A percentile compares a stretch with the other conserved stretches of the same genome.
phyloP scores from a whole-genome alignment of 768 basidiomycete species.

The Rhodotorula sphaerocarpa region DNA sequence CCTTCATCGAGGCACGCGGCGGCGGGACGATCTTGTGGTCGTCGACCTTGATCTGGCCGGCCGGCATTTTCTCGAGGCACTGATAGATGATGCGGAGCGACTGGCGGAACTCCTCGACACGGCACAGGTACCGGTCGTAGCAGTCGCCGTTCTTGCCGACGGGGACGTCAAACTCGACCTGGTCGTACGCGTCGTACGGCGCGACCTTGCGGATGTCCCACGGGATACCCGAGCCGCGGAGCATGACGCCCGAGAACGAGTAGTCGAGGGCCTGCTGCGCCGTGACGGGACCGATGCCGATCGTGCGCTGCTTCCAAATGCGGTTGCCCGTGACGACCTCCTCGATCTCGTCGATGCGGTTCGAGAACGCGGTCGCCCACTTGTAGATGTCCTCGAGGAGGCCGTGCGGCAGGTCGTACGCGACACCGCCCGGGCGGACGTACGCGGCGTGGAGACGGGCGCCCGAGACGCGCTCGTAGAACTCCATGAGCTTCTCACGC shows the following conservation, averaged over 20 bases:
- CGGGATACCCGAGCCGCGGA: conserved; percentile 81
- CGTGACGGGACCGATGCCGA: conserved; percentile 81
- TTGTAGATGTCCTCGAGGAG: conserved; percentile 96
- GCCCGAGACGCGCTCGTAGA: conserved; percentile 97
- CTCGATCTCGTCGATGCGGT: conserved; percentile 90
- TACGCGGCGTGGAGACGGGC: conserved; percentile 97
- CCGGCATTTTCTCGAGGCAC: conserved; percentile 95
- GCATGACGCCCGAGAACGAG: conserved; percentile 93
- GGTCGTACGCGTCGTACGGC: conserved; percentile 94
- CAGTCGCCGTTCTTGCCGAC: conserved; percentile 95
- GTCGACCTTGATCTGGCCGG: conserved; percentile 85
- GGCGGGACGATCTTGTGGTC: conserved; percentile 97
- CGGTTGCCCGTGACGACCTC: conserved; percentile 95
- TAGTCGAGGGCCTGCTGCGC: conserved; percentile 87
- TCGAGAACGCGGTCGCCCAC: conserved; percentile 90
- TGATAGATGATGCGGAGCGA: conserved; percentile 72
- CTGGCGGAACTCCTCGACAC: conserved; percentile 97
- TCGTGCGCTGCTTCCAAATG: conserved; percentile 93
- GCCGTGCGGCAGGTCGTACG: conserved; percentile 95
- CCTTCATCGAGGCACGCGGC: conserved; percentile 96
- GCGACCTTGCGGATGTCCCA: conserved; percentile 89
- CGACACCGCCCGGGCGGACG: conserved; percentile 93
- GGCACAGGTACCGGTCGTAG: conserved; percentile 93
- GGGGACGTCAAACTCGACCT: conserved; percentile 97
- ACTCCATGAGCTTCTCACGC: conserved; percentile 99